A percentile compares a stretch with the other conserved stretches of the same genome.
Conservation (phyloP, 352 stramenopile species). For the Phytophthora pluvialis region DNA sequence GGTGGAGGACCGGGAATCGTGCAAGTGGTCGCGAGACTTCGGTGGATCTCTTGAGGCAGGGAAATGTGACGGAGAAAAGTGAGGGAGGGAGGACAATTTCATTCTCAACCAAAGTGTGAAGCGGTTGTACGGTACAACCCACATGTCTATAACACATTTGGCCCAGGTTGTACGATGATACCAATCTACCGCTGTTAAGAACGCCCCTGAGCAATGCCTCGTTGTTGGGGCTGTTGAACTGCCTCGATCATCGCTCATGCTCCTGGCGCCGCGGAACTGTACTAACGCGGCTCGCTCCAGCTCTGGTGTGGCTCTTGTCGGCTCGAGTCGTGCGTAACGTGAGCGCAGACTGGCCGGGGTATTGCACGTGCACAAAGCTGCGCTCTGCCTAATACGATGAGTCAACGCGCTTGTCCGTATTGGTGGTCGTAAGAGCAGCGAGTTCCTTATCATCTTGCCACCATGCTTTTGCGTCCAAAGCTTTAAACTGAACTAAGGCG, state of each 20-base stretch:
- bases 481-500: background rate
- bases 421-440: conserved; percentile 6
- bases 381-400: conserved; percentile 5
- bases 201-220: background rate
- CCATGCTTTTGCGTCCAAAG: background rate
- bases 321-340: conserved; percentile 18
- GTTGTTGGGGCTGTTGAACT: background rate
- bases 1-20: conserved; percentile 45
- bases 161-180: too few relatives aligned
- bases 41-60: too few relatives aligned
- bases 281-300: conserved; percentile 8
- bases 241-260: background rate
- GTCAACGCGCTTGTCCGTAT: conserved; percentile 2
- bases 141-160: too few relatives aligned
- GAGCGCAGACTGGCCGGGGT: background rate
- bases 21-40: conserved; percentile 37
- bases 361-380: background rate
- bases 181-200: too few relatives aligned
- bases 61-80: too few relatives aligned
- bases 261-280: conserved; percentile 18
- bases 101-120: too few relatives aligned
- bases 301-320: conserved; percentile 1
- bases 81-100: too few relatives aligned
- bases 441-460: background rate
- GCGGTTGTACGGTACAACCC: too few relatives aligned